A percentile compares a stretch with the other conserved stretches of the same genome.
phyloP scores from a whole-genome alignment of 1,284 basidiomycete species.

The Ganoderma multipileum region DNA sequence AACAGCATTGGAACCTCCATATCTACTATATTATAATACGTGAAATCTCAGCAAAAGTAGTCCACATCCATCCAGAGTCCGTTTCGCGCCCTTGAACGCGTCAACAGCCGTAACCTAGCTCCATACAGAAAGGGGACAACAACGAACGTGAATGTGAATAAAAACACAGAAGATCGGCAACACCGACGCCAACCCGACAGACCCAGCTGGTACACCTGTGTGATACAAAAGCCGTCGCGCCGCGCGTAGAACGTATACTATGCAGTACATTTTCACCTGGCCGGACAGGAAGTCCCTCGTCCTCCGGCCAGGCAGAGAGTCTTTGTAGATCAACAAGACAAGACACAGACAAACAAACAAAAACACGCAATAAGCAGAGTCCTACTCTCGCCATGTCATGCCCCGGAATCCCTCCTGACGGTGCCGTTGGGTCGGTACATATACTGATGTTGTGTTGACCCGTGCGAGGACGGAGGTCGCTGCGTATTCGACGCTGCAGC shows the following conservation, averaged over 20 bases:
- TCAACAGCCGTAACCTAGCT: conserved; percentile 8
- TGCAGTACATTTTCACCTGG: conserved; percentile 3
- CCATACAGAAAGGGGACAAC: conserved; percentile 29
- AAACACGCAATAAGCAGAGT: neutral
- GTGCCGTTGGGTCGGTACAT: conserved; percentile 52
- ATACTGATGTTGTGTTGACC: conserved; percentile 47
- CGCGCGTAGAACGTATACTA: neutral
- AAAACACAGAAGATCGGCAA: conserved; percentile 25
- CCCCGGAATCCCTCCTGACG: conserved; percentile 26
- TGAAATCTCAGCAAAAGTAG: neutral
- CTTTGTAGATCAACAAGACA: neutral
- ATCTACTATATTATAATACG: neutral
- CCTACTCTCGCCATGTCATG: conserved; percentile 15
- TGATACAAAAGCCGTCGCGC: conserved; percentile 4
- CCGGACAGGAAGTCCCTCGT: conserved; percentile 1
- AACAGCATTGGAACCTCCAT: neutral
- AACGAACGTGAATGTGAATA: conserved; percentile 32
- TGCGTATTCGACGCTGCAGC: conserved; percentile 32
- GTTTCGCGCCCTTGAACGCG: neutral
- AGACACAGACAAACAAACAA: neutral
- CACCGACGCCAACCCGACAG: conserved; percentile 21
- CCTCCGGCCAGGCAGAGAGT: conserved; percentile 1
- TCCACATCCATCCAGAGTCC: neutral
- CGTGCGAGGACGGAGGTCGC: conserved; percentile 43
- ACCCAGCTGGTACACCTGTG: conserved; percentile 1